Evolutionary conservation across 768 basidiomycete genomes (phyloP), one percentile per base, ranked within the genome.

Genomic region (Filobasidium floriforme): DNA sequence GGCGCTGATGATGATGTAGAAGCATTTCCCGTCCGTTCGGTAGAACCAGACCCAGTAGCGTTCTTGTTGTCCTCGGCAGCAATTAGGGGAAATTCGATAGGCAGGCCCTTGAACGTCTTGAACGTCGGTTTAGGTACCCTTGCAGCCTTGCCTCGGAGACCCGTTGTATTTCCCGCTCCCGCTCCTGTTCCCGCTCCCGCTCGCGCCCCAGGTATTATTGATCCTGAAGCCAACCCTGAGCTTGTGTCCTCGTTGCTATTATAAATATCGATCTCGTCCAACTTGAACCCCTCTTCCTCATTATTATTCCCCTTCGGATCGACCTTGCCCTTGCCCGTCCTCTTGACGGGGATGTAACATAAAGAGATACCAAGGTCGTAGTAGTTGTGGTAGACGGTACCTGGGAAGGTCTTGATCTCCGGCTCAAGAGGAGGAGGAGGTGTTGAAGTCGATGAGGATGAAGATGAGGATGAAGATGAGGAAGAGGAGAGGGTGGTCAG

Each of bases 321-420:
- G 22, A 82, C 83, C 11, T 79, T 73, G 63, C 75, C 28, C 85
- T 86, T n/a, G n/a, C n/a, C n/a, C n/a, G n/a, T n/a, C n/a, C n/a
- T n/a, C n/a, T n/a, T 22, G 83, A 78, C 78, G 6, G 90, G 90
- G 26, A 82, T 70, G 80, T 88, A 93, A 71, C 88, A 84, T 55
- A 96, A 79, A 69, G 91, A 93, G 72, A 94, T 72, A 12, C 93
- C 93, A 37, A 93, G 82, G 0, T 82, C 40, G 73, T 82, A 83
- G 80, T 90, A 93, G 76, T 90, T 93, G 81, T 89, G 84, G 81
- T 92, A 98, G 69, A 91, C 85, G 9, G 84, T 84, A 76, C 96
- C 90, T 32, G 89, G 75, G 76, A 90, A 92, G 0, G 85, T 81
- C 75, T 89, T 91, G 77, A 91, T 80, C 71, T 89, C 84, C 40